A percentile compares a stretch with the other conserved stretches of the same genome.
These are phyloP conservation scores for Fusarium pininemorale DNA, from an alignment of 2,329 filamentous ascomycete species.

Conservation along the genomic window DNA sequence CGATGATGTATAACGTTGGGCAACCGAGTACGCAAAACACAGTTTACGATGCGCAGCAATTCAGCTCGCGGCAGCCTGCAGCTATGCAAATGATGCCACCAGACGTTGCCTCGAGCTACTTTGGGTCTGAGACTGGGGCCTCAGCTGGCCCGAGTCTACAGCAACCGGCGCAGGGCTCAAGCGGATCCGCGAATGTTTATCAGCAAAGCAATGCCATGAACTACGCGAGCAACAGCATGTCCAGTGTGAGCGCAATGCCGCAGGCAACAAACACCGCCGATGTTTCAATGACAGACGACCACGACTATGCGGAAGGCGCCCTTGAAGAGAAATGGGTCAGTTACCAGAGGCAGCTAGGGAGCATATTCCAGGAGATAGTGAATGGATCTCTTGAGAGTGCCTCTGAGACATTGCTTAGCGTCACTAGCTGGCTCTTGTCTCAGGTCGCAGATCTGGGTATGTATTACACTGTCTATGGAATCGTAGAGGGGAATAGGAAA, in stretches of 20 bases:
- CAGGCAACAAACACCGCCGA: conserved; percentile 51
- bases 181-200: conserved; percentile 68
- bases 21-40: conserved; percentile 68
- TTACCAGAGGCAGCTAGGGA: conserved; percentile 69
- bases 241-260: conserved; percentile 57
- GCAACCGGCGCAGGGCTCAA: conserved; percentile 57
- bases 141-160: conserved; percentile 65
- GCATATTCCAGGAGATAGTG: conserved; percentile 77
- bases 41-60: conserved; percentile 81
- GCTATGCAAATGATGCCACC: conserved; percentile 74
- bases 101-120: conserved; percentile 74
- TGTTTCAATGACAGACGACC: conserved; percentile 62
- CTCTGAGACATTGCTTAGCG: conserved; percentile 60
- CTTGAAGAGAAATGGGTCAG: conserved; percentile 75
- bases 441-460: conserved; percentile 65
- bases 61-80: conserved; percentile 78
- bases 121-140: conserved; percentile 55
- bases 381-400: conserved; percentile 59
- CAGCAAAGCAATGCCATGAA: conserved; percentile 68
- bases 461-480: conserved; percentile 37
- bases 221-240: conserved; percentile 59
- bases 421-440: conserved; percentile 66
- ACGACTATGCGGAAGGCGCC: conserved; percentile 64
- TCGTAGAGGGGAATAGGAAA: not conserved
- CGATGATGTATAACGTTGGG: conserved; percentile 83